Evolutionary conservation across 208 protist species (phyloP), one percentile per base, ranked within the genome.

Genomic region (Trypanosoma congolense): DNA sequence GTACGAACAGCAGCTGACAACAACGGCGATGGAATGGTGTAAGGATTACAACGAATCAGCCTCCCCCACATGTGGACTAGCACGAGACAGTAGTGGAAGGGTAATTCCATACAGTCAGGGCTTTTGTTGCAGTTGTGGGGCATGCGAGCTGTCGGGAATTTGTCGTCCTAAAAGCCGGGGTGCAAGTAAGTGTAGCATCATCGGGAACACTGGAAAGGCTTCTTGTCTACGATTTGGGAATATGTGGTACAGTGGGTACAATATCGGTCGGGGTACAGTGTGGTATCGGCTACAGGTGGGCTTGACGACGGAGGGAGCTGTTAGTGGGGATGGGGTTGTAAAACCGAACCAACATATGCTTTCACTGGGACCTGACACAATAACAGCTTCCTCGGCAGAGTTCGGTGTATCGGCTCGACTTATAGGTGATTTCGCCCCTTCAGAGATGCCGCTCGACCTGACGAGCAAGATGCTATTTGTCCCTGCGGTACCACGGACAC

Each of bases 171-270:
- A 68, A 41, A 62, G 72, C 25, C 76, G 88, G n/a, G 74, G 77
- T 14, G 61, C 61, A 40, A 44, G 57, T 14, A 60, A 56, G 26
- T 95, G 88, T 73, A 81, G 75, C 56, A 9, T 90, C 19, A 78
- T 91, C 38, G 55, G 62, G 38, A 36, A 45, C 8, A 77, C 76
- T 58, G 77, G 72, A 6, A 55, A 60, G 25, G 84, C 88, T 21
- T 92, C 83, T 25, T 95, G 88, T 63, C 74, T 95, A 56, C 84
- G 88, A 46, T 91, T 90, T 58, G 69, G 59, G 8, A 41, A 67
- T 21, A 44, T 67, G 38, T 95, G 84, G 84, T 95, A 92, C 71
- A 76, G 71, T 58, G 88, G 83, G 21, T 91, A 91, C 69, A 77
- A 50, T n/a, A 74, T 92, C 22, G 83, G 83, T 47, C 19, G 65